Evolutionary conservation across 2,329 filamentous ascomycete species (phyloP).

Genomic region (Colletotrichum coccodes): DNA sequence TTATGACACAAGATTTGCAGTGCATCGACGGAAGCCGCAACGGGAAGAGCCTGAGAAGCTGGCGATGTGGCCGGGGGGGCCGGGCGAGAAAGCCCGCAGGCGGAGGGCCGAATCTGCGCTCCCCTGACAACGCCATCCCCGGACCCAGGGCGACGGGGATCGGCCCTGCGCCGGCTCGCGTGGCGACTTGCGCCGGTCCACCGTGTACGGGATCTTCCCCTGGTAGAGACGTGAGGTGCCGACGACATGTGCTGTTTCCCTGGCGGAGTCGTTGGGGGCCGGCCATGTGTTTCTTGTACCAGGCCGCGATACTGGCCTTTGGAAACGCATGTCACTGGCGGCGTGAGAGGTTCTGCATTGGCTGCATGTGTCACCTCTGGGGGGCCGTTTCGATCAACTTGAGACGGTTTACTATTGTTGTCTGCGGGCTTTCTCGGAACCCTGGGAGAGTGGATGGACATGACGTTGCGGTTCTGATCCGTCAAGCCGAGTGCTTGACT

Average conservation of each 20-base stretch:
- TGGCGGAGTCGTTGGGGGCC: neutral
- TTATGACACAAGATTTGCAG: conserved; percentile 1
- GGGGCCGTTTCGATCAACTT: conserved; percentile 5
- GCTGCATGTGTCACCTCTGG: neutral
- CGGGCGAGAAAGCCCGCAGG: neutral
- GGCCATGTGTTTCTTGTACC: neutral
- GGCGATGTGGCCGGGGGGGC: neutral
- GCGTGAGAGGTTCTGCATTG: neutral
- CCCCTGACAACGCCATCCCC: neutral
- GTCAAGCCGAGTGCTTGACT: neutral
- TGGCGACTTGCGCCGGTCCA: neutral
- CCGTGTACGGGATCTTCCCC: neutral
- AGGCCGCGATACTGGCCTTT: neutral
- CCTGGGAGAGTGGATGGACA: neutral
- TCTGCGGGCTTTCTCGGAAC: neutral
- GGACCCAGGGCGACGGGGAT: neutral
- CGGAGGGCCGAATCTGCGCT: neutral
- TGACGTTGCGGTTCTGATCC: neutral
- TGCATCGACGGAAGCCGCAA: neutral
- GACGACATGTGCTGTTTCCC: neutral
- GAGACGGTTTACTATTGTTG: neutral
- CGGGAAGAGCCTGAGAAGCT: neutral
- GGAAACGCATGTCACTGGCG: too few relatives aligned
- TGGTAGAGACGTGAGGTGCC: neutral
- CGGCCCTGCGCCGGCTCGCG: neutral